Evolutionary conservation across 108 stramenopile species (phyloP).

Genomic region (Poteriospumella lacustris): DNA sequence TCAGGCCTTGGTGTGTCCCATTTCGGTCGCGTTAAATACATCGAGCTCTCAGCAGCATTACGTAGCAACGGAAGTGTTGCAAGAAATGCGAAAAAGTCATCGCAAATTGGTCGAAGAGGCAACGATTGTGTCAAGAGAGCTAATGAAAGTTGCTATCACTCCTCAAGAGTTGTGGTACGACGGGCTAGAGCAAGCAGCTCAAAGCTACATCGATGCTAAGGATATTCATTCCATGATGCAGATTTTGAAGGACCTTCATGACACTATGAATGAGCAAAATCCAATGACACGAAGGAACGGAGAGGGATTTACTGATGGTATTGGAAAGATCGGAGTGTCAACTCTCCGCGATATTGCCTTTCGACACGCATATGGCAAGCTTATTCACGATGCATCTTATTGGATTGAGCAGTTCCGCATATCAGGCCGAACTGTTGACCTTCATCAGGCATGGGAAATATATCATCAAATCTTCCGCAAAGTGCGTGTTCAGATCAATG

Average conservation of each 20-base stretch:
- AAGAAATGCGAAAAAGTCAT: not conserved
- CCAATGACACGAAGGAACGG: not conserved
- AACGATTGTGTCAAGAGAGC: conserved; percentile 21
- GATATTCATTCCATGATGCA: conserved; percentile 13
- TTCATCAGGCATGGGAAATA: conserved; percentile 35
- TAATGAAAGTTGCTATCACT: conserved; percentile 34
- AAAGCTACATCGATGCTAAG: conserved; percentile 23
- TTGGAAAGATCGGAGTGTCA: not conserved
- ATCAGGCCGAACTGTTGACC: not conserved
- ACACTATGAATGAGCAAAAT: not conserved
- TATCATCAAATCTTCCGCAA: conserved; percentile 24
- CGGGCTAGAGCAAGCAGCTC: conserved; percentile 31
- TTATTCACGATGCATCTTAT: conserved; percentile 36
- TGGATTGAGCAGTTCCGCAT: conserved; percentile 36
- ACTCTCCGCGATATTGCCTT: conserved; percentile 31
- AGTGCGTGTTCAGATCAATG: not conserved
- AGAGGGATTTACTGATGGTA: conserved; percentile 4
- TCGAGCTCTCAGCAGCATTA: conserved; percentile 1
- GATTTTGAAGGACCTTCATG: conserved; percentile 17
- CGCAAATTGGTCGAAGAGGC: conserved; percentile 21
- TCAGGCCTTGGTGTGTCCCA: conserved; percentile 49
- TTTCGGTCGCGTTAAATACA: conserved; percentile 47
- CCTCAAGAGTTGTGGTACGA: conserved; percentile 36
- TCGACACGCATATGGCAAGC: conserved; percentile 33
- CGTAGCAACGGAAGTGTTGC: conserved; percentile 15